These are phyloP conservation scores for Aspergillus ruber DNA, from an alignment of 2,329 filamentous ascomycete genomes.

Conservation along the genomic window DNA sequence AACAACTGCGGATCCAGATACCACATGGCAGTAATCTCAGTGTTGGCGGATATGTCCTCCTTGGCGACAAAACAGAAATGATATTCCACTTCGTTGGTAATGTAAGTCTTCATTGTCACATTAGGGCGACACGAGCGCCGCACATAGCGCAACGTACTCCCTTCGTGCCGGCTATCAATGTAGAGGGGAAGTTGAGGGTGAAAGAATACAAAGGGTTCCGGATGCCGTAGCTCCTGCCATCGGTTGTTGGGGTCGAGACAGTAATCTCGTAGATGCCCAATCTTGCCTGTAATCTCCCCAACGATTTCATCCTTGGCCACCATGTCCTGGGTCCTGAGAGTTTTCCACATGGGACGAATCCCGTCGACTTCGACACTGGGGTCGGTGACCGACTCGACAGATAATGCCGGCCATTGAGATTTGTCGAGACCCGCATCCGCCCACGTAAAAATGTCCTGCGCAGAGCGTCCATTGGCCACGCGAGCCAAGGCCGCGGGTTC, in stretches of 20 bases:
- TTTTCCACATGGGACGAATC: conserved; percentile 62
- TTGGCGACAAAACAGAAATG: conserved; percentile 91
- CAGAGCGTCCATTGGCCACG: conserved; percentile 58
- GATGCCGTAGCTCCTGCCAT: conserved; percentile 57
- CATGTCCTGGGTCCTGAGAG: conserved; percentile 45
- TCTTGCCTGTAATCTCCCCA: conserved; percentile 70
- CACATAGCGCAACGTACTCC: conserved; percentile 80
- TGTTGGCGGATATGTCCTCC: conserved; percentile 59
- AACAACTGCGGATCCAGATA: conserved; percentile 39
- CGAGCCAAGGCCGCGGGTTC: conserved; percentile 62
- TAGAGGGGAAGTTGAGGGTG: conserved; percentile 83
- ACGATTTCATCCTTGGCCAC: conserved; percentile 52
- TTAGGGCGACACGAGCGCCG: conserved; percentile 89
- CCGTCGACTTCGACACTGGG: conserved; percentile 45
- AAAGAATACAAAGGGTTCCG: conserved; percentile 72
- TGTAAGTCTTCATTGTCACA: conserved; percentile 76
- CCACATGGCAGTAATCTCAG: conserved; percentile 46
- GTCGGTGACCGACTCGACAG: conserved; percentile 49
- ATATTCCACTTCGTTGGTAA: conserved; percentile 71
- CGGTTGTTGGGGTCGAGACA: conserved; percentile 60
- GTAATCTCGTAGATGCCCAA: conserved; percentile 68
- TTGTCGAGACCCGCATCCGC: conserved; percentile 51
- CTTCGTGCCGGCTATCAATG: conserved; percentile 85
- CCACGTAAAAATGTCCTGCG: conserved; percentile 64
- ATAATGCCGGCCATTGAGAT: conserved; percentile 47